Percentiles rank a stretch among this genome's conserved stretches.
Conservation (phyloP, 2,329 filamentous ascomycete genomes). For the Fusarium verticillioides region DNA sequence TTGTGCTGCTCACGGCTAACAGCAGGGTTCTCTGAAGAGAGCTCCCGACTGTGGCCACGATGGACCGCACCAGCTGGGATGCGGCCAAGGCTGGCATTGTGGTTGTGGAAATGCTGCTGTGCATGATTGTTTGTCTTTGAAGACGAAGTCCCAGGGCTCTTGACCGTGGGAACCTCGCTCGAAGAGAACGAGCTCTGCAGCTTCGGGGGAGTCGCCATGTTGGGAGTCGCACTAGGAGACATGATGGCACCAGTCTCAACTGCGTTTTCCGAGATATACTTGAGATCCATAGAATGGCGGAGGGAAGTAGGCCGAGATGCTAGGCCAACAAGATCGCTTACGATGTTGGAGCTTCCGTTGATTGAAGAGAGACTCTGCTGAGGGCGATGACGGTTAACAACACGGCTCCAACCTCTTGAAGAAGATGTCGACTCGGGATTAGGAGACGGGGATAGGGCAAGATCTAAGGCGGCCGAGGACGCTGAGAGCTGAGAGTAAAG, state of each 20-base stretch:
- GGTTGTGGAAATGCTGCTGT: constrained; percentile 75
- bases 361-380: constrained; percentile 68
- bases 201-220: constrained; percentile 74
- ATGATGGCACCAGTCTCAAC: constrained; percentile 54
- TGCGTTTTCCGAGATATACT: constrained; percentile 60
- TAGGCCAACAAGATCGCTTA: constrained; percentile 59
- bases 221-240: constrained; percentile 60
- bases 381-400: constrained; percentile 75
- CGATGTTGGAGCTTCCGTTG: constrained; percentile 54
- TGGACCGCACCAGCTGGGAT: constrained; percentile 75
- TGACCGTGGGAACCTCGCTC: constrained; percentile 87
- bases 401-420: constrained; percentile 66
- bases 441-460: constrained; percentile 76
- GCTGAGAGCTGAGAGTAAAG: constrained; percentile 73
- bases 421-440: constrained; percentile 63
- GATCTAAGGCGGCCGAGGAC: constrained; percentile 82
- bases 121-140: constrained; percentile 68
- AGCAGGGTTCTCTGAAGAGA: constrained; percentile 63
- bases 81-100: constrained; percentile 84
- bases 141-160: constrained; percentile 68
- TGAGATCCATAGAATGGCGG: constrained; percentile 68
- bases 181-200: constrained; percentile 90
- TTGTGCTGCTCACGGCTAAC: constrained; percentile 58
- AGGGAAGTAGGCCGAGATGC: constrained; percentile 60
- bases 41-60: constrained; percentile 78